Percentiles rank a stretch among this genome's conserved stretches.
Evolutionary conservation across 108 stramenopile species (phyloP).

Genomic region (Cyclotella baltica): DNA sequence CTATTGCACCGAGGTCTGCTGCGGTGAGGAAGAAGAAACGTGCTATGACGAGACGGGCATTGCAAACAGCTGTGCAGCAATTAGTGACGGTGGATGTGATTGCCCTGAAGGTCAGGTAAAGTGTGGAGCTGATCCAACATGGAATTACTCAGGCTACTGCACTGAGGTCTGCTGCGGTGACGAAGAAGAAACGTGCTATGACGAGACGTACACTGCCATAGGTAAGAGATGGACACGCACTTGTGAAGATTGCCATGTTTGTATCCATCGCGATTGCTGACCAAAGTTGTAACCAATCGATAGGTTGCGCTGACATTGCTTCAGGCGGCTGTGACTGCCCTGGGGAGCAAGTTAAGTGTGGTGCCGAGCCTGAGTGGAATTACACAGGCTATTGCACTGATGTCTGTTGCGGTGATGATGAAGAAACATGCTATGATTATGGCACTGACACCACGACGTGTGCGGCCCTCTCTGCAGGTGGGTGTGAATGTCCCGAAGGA

Average conservation of each 20-base stretch:
- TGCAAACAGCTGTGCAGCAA: background rate
- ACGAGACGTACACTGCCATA: background rate
- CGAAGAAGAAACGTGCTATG: constrained; percentile 15
- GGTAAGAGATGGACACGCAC: background rate
- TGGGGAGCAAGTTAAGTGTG: constrained; percentile 16
- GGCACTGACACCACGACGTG: background rate
- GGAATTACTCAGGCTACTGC: constrained; percentile 1
- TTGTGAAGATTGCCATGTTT: background rate
- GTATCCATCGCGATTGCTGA: background rate
- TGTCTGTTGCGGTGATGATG: constrained; percentile 4
- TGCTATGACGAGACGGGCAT: constrained; percentile 6
- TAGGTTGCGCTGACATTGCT: background rate
- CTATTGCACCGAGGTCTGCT: constrained; percentile 16
- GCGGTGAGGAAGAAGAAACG: background rate
- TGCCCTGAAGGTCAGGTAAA: constrained; percentile 18
- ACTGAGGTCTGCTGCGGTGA: constrained; percentile 5
- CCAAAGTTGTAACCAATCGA: background rate
- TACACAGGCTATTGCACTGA: constrained; percentile 22
- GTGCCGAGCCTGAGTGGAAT: background rate
- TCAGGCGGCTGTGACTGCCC: constrained; percentile 16
- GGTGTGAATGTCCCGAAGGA: constrained; percentile 15
- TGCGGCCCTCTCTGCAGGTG: background rate
- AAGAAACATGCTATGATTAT: constrained; percentile 9
- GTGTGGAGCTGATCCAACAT: constrained; percentile 6
- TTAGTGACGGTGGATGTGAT: constrained; percentile 13